Evolutionary conservation across 306 rosid species (phyloP).

Genomic region (Dryas drummondii): DNA sequence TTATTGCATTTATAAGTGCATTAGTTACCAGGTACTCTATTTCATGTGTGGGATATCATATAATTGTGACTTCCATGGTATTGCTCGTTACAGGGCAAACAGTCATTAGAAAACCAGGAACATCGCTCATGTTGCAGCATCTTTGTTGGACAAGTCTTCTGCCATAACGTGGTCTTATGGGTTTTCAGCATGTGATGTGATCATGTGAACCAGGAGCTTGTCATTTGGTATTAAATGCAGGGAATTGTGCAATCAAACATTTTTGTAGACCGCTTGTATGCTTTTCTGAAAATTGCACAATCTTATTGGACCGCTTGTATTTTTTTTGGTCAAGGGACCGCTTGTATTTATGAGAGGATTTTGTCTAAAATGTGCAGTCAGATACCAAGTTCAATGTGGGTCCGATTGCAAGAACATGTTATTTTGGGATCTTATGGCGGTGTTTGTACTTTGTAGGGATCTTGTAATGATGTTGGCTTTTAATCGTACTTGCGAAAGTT

Average conservation of each 20-base stretch:
- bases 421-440: background rate
- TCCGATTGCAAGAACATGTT: background rate
- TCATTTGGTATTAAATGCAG: background rate
- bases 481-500: no score
- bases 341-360: background rate
- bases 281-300: background rate
- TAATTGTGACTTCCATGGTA: background rate
- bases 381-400: background rate
- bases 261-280: background rate
- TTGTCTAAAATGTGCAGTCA: background rate
- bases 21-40: background rate
- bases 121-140: background rate
- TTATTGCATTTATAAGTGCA: background rate
- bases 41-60: background rate
- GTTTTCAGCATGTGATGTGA: background rate
- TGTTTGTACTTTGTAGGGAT: background rate
- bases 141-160: background rate
- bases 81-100: conserved; percentile 12
- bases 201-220: background rate
- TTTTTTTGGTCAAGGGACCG: background rate
- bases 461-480: no score
- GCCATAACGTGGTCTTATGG: background rate
- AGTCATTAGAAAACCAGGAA: background rate
- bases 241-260: background rate
- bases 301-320: background rate